Conservation (phyloP, 768 basidiomycete species). For the Clitopilus passeckerianus region DNA sequence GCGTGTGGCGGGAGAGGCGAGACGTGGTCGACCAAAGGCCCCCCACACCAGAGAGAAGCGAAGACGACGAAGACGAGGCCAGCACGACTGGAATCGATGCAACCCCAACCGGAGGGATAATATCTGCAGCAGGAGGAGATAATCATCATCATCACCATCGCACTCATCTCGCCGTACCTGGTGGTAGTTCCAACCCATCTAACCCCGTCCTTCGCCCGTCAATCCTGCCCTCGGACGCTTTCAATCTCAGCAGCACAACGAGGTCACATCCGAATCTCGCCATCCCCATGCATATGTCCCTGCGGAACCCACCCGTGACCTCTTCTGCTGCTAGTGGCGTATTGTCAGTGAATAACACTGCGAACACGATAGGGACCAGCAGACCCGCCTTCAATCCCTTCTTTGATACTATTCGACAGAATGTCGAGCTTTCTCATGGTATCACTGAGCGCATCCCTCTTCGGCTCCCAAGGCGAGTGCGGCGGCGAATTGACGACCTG, state of each 20-base stretch:
- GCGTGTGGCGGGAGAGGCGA: slow-evolving; percentile 50
- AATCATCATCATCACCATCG: not conserved
- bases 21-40: slow-evolving; percentile 48
- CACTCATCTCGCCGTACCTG: slow-evolving; percentile 3
- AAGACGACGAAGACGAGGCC: slow-evolving; percentile 39
- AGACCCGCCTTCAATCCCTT: slow-evolving; percentile 75
- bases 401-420: slow-evolving; percentile 91
- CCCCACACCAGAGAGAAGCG: slow-evolving; percentile 45
- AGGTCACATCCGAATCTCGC: slow-evolving; percentile 14
- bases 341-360: not conserved
- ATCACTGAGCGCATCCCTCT: slow-evolving; percentile 83
- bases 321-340: not conserved
- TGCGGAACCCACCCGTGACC: not conserved
- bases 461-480: slow-evolving; percentile 41
- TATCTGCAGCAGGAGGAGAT: not conserved
- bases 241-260: slow-evolving; percentile 36
- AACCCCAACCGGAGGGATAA: not conserved
- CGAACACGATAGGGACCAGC: slow-evolving; percentile 10
- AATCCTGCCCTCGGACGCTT: slow-evolving; percentile 60
- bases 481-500: slow-evolving; percentile 61
- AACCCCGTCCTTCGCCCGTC: slow-evolving; percentile 43
- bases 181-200: not conserved
- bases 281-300: slow-evolving; percentile 11
- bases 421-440: slow-evolving; percentile 71
- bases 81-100: not conserved